Conservation (phyloP, 257 asterid species). For the Solanum phureja region DNA sequence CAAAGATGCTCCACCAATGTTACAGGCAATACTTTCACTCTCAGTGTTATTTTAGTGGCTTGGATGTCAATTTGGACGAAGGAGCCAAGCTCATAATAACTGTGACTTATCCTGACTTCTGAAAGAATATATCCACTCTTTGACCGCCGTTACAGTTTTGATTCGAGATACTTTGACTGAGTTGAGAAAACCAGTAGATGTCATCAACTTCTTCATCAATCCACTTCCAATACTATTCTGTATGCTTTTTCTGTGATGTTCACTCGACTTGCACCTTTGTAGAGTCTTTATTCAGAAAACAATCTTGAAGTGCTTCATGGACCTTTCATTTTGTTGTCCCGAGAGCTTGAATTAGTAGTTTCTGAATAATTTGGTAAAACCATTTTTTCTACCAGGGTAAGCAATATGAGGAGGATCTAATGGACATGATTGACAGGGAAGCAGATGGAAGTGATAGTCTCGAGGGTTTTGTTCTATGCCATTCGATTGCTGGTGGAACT, state of each 20-base stretch:
- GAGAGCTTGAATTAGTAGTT: neutral
- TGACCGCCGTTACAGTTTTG: neutral
- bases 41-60: neutral
- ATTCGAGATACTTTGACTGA: neutral
- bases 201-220: neutral
- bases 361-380: neutral
- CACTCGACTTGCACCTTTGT: neutral
- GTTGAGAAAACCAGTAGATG: neutral
- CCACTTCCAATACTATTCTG: neutral
- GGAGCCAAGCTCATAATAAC: neutral
- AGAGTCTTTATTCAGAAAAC: neutral
- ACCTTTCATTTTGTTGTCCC: neutral
- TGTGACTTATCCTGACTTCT: neutral
- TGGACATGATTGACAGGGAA: slow-evolving; percentile 99
- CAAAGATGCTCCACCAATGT: neutral
- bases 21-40: neutral
- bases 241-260: neutral
- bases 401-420: slow-evolving; percentile 91
- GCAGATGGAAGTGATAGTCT: slow-evolving; percentile 99
- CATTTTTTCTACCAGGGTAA: slow-evolving; percentile 50
- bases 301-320: neutral
- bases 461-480: slow-evolving; percentile 98
- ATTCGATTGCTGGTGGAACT: slow-evolving; percentile 88
- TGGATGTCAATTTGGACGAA: neutral
- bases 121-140: neutral